phyloP scores from a whole-genome alignment of 306 rosid genomes.

The Glycine latifolia region DNA sequence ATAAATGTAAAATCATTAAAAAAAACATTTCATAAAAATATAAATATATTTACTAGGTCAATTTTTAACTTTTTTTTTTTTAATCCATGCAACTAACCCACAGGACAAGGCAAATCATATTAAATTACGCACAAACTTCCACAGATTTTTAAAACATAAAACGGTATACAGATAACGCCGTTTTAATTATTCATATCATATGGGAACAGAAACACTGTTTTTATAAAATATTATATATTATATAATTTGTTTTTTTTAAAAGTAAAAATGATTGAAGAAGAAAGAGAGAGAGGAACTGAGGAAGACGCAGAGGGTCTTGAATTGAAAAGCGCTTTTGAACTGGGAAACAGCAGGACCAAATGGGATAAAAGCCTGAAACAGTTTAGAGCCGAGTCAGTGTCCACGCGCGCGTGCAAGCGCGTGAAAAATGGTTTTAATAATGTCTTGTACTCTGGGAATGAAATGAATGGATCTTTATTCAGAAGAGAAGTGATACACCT shows the following conservation, averaged over 20 bases:
- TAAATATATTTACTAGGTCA: too few species aligned
- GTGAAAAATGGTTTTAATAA: neutral
- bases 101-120: neutral
- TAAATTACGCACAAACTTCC: constrained; percentile 11
- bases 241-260: too few species aligned
- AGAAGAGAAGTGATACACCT: constrained; percentile 47
- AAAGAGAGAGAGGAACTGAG: neutral
- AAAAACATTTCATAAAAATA: too few species aligned
- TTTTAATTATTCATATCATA: neutral
- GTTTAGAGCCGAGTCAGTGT: neutral
- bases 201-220: neutral
- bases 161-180: neutral
- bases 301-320: neutral
- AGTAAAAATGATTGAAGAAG: neutral
- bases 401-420: constrained; percentile 27
- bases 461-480: constrained; percentile 55
- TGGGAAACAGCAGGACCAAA: constrained; percentile 45
- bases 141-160: neutral
- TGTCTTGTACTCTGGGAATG: constrained; percentile 39
- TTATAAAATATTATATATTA: too few species aligned
- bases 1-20: too few species aligned
- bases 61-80: too few species aligned
- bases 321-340: constrained; percentile 45
- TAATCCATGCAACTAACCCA: neutral
- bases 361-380: constrained; percentile 46